Evolutionary conservation across 176 grass and related monocot genomes (phyloP).

Genomic region (Cenchrus purpureus): DNA sequence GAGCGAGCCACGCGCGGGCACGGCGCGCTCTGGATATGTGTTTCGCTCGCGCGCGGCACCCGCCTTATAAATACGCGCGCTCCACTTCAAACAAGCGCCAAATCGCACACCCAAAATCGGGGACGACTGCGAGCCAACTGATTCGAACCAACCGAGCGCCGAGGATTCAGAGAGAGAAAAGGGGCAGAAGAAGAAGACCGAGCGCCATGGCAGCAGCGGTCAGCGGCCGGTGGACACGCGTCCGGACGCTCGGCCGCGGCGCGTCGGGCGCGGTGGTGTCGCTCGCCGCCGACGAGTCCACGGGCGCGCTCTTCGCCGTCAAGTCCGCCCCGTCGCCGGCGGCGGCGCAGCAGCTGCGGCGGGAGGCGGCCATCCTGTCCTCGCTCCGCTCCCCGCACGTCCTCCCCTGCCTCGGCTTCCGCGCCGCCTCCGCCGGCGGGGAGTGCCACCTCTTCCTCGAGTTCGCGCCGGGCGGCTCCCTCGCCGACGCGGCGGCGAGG

Average conservation of each 20-base stretch:
- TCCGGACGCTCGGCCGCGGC: slow-evolving; percentile 61
- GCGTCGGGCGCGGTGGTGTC: slow-evolving; percentile 53
- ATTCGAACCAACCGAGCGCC: slow-evolving; percentile 26
- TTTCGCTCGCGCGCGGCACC: background rate
- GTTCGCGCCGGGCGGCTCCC: slow-evolving; percentile 66
- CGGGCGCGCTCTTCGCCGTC: slow-evolving; percentile 69
- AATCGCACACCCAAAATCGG: slow-evolving; percentile 16
- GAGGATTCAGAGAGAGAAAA: background rate
- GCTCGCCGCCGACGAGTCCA: slow-evolving; percentile 37
- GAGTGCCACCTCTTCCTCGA: slow-evolving; percentile 70
- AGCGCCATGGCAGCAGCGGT: slow-evolving; percentile 36
- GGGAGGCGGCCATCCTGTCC: slow-evolving; percentile 64
- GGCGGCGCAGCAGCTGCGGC: slow-evolving; percentile 38
- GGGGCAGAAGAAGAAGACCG: background rate
- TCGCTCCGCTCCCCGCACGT: slow-evolving; percentile 63
- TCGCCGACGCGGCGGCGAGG: slow-evolving; percentile 51
- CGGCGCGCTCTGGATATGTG: background rate
- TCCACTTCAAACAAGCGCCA: slow-evolving; percentile 20
- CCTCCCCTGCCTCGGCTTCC: slow-evolving; percentile 58
- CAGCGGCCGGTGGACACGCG: slow-evolving; percentile 48
- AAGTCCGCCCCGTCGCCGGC: slow-evolving; percentile 47
- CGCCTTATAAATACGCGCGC: slow-evolving; percentile 34
- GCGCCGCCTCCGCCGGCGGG: background rate
- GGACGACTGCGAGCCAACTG: background rate
- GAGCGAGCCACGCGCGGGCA: background rate